A percentile compares a stretch with the other conserved stretches of the same genome.
Evolutionary conservation across 495 filamentous ascomycete genomes (phyloP).

Genomic region (Glarea lozoyensis): DNA sequence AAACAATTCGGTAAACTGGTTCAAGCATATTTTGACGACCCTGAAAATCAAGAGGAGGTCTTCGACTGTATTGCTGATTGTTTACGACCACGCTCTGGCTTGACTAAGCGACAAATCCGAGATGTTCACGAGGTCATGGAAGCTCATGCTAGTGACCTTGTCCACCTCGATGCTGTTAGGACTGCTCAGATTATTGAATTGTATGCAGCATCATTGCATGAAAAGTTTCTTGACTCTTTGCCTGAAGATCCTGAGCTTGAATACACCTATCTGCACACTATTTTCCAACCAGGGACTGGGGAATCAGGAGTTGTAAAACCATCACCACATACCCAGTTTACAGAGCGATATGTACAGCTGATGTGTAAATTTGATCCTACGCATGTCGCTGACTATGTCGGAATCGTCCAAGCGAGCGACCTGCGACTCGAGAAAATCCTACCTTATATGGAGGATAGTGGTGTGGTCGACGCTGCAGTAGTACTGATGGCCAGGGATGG

Average conservation of each 20-base stretch:
- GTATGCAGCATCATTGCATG: constrained; percentile 63
- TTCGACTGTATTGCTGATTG: constrained; percentile 80
- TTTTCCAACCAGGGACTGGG: constrained; percentile 61
- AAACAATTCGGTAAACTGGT: constrained; percentile 73
- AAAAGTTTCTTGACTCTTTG: constrained; percentile 55
- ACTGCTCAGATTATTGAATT: constrained; percentile 62
- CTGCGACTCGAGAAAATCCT: constrained; percentile 74
- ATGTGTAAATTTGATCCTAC: constrained; percentile 77
- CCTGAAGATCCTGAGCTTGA: constrained; percentile 54
- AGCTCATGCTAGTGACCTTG: constrained; percentile 56
- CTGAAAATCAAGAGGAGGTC: constrained; percentile 57
- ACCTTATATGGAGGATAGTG: constrained; percentile 78
- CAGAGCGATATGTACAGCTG: constrained; percentile 81
- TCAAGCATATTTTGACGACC: constrained; percentile 78
- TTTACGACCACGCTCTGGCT: constrained; percentile 57
- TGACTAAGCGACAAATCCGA: constrained; percentile 64
- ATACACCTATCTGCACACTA: constrained; percentile 67
- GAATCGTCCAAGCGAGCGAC: constrained; percentile 67
- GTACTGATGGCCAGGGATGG: constrained; percentile 87
- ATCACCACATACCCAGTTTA: constrained; percentile 40
- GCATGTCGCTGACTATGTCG: constrained; percentile 81
- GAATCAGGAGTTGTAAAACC: constrained; percentile 27
- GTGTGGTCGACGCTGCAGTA: constrained; percentile 88
- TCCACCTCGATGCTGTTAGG: constrained; percentile 55
- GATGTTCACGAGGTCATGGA: constrained; percentile 68